Evolutionary conservation across 768 basidiomycete genomes (phyloP), one percentile per base, ranked within the genome.

Genomic region (Chalciporus chontae): DNA sequence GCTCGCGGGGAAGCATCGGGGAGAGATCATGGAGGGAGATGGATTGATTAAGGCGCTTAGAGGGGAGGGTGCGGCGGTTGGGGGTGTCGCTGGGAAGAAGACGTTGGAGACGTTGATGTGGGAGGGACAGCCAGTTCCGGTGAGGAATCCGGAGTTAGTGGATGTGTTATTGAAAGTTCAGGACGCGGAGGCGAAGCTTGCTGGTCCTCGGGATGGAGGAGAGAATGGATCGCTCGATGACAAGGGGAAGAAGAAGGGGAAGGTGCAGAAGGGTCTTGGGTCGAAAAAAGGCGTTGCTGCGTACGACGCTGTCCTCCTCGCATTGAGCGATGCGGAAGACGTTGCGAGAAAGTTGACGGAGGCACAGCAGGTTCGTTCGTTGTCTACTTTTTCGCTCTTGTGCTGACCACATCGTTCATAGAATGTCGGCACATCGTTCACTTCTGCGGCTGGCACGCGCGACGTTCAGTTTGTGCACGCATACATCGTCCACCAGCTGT

Each of bases 141-240:
- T 96, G 40, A 79, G 94, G 47, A 93, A 87, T 60, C 91, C 92
- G 0, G 94, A 98, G 68, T 72, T 97, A 50, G 94, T 96, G 41
- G 89, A 87, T 60, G 88, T 90, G 26, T 71, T 96, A 48, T 69
- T 91, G 54, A 87, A 80, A 56, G 86, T 95, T 4, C 90, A 94
- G 60, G 81, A 85, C 15, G 89, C 87, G 1, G 80, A 93, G 59
- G 71, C 68, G 8, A 79, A 74, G 52, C 70, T 96, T 40, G 69
- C 70, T 24, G 71, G 70, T 23, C 63, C 67, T 48, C 66, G 59
- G 26, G 61, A 62, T 13, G 21, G 51, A 1, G 62, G 39, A 23
- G 54, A 52, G 11, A 64, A 61, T 42, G 68, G 72, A 40, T 60
- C 59, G 29, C 61, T 57, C 31, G 57, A 50, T 5, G 59, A 55